Conservation (phyloP, 192 early-diverging fungal genomes). For the Nowakowskiella sp. region DNA sequence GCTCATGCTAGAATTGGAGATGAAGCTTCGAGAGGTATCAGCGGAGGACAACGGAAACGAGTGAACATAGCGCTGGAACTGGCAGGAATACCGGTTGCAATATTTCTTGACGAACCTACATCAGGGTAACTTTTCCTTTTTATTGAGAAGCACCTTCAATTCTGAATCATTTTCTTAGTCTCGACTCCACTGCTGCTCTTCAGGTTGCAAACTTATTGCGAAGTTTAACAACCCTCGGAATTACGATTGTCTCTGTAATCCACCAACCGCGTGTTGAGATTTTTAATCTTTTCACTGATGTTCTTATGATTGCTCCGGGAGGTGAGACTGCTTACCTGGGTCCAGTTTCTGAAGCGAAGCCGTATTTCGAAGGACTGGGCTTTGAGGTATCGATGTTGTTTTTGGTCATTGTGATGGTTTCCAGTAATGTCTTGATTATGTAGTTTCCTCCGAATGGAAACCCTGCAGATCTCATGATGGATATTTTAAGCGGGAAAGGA, state of each 20-base stretch:
- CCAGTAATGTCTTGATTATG: constrained; percentile 8
- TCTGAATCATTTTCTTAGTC: constrained; percentile 1
- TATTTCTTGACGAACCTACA: constrained; percentile 87
- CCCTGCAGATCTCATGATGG: constrained; percentile 32
- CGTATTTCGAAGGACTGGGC: constrained; percentile 32
- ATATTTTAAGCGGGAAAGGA: constrained; percentile 28
- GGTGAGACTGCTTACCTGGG: constrained; percentile 77
- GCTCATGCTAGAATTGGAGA: constrained; percentile 46
- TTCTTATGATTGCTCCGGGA: constrained; percentile 69
- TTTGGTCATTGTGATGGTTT: neutral
- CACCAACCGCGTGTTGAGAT: constrained; percentile 67
- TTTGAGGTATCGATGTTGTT: neutral
- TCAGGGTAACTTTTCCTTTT: constrained; percentile 61
- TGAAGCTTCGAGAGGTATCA: constrained; percentile 45
- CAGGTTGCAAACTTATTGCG: constrained; percentile 68
- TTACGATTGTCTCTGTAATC: constrained; percentile 72
- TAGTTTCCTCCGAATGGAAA: constrained; percentile 9
- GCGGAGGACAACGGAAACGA: constrained; percentile 58
- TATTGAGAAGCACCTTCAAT: neutral
- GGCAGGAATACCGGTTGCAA: constrained; percentile 59
- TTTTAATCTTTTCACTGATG: constrained; percentile 76
- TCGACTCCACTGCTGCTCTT: constrained; percentile 59
- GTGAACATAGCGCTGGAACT: constrained; percentile 46
- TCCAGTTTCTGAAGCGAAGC: constrained; percentile 4
- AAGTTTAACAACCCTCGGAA: constrained; percentile 50